phyloP scores from a whole-genome alignment of 176 grass and related monocot genomes.

The Pontederia crassipes region DNA sequence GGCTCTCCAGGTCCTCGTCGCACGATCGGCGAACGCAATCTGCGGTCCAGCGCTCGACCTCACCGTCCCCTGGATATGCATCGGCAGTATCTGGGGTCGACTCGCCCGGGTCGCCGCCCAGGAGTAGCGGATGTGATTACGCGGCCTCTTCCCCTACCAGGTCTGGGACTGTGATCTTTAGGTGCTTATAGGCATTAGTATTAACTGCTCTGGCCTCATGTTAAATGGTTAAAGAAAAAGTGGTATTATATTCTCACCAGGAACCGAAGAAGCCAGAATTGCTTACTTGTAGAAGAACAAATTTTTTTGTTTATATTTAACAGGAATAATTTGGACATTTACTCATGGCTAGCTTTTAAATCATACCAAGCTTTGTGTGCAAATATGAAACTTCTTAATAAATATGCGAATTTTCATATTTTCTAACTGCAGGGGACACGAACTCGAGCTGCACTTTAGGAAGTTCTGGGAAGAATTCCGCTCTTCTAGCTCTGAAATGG shows the following conservation, averaged over 20 bases:
- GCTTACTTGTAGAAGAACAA: too few relatives aligned
- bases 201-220: too few relatives aligned
- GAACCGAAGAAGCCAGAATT: too few relatives aligned
- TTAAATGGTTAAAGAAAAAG: too few relatives aligned
- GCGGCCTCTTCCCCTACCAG: slow-evolving; percentile 37
- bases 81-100: slow-evolving; percentile 25
- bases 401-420: slow-evolving; percentile 18
- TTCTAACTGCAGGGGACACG: slow-evolving; percentile 53
- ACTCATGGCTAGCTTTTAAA: too few relatives aligned
- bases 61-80: slow-evolving; percentile 6
- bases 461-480: slow-evolving; percentile 99
- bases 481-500: slow-evolving; percentile 97
- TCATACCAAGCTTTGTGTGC: too few relatives aligned
- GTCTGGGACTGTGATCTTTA: slow-evolving; percentile 22
- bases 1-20: slow-evolving; percentile 46
- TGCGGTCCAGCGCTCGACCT: slow-evolving; percentile 17
- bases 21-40: slow-evolving; percentile 15
- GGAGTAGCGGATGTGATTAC: slow-evolving; percentile 22
- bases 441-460: slow-evolving; percentile 83
- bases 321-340: too few relatives aligned
- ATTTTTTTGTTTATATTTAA: too few relatives aligned
- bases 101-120: slow-evolving; percentile 29
- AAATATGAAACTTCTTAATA: not conserved
- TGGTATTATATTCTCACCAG: too few relatives aligned
- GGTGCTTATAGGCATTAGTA: too few relatives aligned